A percentile compares a stretch with the other conserved stretches of the same genome.
phyloP scores from a whole-genome alignment of 1,284 basidiomycete genomes.

The Ustilago cynodontis region DNA sequence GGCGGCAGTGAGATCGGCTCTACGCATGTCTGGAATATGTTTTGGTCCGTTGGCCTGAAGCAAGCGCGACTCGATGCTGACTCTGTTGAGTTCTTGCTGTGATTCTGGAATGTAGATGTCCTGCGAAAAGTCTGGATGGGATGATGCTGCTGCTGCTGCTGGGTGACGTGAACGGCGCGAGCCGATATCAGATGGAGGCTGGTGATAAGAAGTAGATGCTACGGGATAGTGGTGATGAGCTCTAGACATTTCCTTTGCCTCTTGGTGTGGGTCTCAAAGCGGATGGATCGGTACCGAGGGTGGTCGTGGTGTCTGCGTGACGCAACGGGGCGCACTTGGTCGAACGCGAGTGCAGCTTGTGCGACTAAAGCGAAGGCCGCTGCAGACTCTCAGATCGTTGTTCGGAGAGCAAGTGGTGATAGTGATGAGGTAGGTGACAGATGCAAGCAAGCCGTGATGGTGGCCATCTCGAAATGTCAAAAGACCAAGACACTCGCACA shows the following conservation, averaged over 20 bases:
- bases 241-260: slow-evolving; percentile 23
- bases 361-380: not conserved
- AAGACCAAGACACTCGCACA: not conserved
- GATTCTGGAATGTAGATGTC: slow-evolving; percentile 52
- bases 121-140: slow-evolving; percentile 33
- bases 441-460: not conserved
- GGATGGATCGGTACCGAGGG: not conserved
- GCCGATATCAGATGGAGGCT: slow-evolving; percentile 9
- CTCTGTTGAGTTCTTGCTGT: slow-evolving; percentile 38
- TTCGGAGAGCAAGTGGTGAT: not conserved
- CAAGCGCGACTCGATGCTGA: slow-evolving; percentile 45
- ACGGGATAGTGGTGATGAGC: slow-evolving; percentile 34
- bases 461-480: slow-evolving; percentile 1
- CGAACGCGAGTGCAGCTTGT: slow-evolving; percentile 2
- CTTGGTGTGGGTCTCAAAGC: slow-evolving; percentile 10
- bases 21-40: slow-evolving; percentile 22
- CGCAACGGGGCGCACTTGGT: slow-evolving; percentile 15
- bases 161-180: slow-evolving; percentile 10
- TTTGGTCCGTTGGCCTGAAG: slow-evolving; percentile 27
- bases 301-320: slow-evolving; percentile 8
- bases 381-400: not conserved
- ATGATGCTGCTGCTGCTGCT: slow-evolving; percentile 5
- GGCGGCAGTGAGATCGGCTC: slow-evolving; percentile 25
- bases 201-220: slow-evolving; percentile 48
- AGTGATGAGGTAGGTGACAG: slow-evolving; percentile 4